Evolutionary conservation across 306 rosid species (phyloP).

Genomic region (Ammopiptanthus mongolicus): DNA sequence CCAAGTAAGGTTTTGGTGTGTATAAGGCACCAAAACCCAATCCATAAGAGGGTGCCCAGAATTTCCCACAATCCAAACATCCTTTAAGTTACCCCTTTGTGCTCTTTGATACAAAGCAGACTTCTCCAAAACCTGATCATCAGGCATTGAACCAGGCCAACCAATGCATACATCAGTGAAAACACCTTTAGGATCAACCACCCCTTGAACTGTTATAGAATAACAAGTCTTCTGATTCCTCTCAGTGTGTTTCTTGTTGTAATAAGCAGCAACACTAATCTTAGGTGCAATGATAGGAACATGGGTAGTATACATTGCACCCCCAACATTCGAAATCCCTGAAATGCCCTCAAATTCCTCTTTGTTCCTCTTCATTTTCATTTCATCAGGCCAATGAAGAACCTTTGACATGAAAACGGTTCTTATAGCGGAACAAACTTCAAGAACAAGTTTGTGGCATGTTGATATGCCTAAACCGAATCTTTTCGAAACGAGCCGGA

Average conservation of each 20-base stretch:
- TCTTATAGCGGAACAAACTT: slow-evolving; percentile 63
- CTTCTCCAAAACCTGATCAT: slow-evolving; percentile 58
- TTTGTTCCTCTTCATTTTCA: slow-evolving; percentile 18
- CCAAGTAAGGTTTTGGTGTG: slow-evolving; percentile 58
- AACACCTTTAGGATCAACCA: slow-evolving; percentile 52
- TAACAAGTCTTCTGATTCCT: slow-evolving; percentile 70
- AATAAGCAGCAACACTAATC: slow-evolving; percentile 44
- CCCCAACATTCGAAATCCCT: slow-evolving; percentile 51
- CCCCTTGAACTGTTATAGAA: slow-evolving; percentile 76
- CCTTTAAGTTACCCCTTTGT: slow-evolving; percentile 36
- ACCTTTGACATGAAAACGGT: slow-evolving; percentile 60
- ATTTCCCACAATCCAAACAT: slow-evolving; percentile 66
- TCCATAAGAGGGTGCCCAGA: slow-evolving; percentile 58
- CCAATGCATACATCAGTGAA: slow-evolving; percentile 74
- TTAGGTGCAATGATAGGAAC: slow-evolving; percentile 75
- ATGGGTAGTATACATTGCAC: slow-evolving; percentile 76
- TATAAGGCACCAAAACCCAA: slow-evolving; percentile 67
- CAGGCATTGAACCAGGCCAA: slow-evolving; percentile 70
- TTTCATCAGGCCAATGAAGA: slow-evolving; percentile 56
- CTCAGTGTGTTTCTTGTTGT: slow-evolving; percentile 61
- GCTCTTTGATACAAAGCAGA: slow-evolving; percentile 52
- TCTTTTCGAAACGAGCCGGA: slow-evolving; percentile 60
- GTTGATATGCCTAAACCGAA: slow-evolving; percentile 84
- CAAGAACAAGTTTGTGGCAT: slow-evolving; percentile 74
- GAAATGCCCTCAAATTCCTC: slow-evolving; percentile 38